Percentiles rank a stretch among this genome's conserved stretches.
These are phyloP conservation scores for Pelargonium citronellum DNA, from an alignment of 441 rosid species.

Conservation along the genomic window DNA sequence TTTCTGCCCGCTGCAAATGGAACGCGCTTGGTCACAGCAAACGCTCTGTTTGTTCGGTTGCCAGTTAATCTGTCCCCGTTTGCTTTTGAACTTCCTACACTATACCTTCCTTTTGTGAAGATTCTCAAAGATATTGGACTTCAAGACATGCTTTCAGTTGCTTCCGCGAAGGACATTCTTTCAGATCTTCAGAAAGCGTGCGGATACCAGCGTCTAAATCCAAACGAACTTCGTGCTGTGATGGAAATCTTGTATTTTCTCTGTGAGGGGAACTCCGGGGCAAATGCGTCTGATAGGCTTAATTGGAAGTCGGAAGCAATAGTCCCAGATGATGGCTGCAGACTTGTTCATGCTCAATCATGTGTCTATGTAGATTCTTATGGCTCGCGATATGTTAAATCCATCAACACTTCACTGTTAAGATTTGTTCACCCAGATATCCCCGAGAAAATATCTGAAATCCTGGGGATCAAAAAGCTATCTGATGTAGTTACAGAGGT, in stretches of 20 bases:
- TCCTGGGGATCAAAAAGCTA: slow-evolving; percentile 73
- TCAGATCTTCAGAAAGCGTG: slow-evolving; percentile 68
- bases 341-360: slow-evolving; percentile 77
- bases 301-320: slow-evolving; percentile 55
- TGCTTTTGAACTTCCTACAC: slow-evolving; percentile 88
- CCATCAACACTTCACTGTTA: slow-evolving; percentile 67
- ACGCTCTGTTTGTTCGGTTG: slow-evolving; percentile 74
- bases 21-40: slow-evolving; percentile 78
- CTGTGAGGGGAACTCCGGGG: slow-evolving; percentile 43
- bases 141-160: slow-evolving; percentile 66
- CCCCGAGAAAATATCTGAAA: slow-evolving; percentile 65
- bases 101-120: slow-evolving; percentile 74
- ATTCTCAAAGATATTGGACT: slow-evolving; percentile 89
- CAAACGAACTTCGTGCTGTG: slow-evolving; percentile 96
- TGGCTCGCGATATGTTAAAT: slow-evolving; percentile 70
- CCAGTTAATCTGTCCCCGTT: slow-evolving; percentile 86
- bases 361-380: slow-evolving; percentile 77
- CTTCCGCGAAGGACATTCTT: slow-evolving; percentile 69
- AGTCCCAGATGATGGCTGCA: slow-evolving; percentile 94
- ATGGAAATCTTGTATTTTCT: slow-evolving; percentile 79
- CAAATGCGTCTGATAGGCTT: slow-evolving; percentile 26
- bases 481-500: slow-evolving; percentile 95
- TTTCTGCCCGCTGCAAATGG: slow-evolving; percentile 97
- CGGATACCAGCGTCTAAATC: slow-evolving; percentile 89
- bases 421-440: slow-evolving; percentile 81